A percentile compares a stretch with the other conserved stretches of the same genome.
These are phyloP conservation scores for Apiospora aurea DNA, from an alignment of 2,329 filamentous ascomycete species.

Conservation along the genomic window DNA sequence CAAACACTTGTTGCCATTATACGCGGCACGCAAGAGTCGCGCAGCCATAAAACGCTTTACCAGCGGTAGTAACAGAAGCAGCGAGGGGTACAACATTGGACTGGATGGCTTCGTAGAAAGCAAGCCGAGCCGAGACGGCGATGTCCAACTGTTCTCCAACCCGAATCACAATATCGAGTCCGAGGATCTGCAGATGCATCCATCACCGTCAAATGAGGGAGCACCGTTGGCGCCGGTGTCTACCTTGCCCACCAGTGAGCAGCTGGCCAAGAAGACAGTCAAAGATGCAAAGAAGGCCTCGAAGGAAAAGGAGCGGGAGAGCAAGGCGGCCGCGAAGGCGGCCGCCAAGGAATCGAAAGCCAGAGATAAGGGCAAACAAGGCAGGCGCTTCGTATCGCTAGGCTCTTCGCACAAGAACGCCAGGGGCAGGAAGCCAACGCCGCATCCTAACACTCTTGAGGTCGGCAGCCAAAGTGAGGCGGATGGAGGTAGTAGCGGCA, in stretches of 20 bases:
- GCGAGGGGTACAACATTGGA: slow-evolving; percentile 12
- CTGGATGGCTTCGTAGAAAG: slow-evolving; percentile 24
- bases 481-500: background rate
- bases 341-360: slow-evolving; percentile 3
- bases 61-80: slow-evolving; percentile 12
- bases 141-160: background rate
- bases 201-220: background rate
- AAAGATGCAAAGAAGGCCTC: slow-evolving; percentile 33
- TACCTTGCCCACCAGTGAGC: background rate
- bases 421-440: background rate
- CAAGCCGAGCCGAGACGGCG: background rate
- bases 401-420: background rate
- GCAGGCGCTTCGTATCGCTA: background rate
- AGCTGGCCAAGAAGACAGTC: slow-evolving; percentile 18
- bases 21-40: slow-evolving; percentile 25
- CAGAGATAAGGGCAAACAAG: background rate
- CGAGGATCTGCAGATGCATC: background rate
- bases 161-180: slow-evolving; percentile 2
- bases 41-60: slow-evolving; percentile 23
- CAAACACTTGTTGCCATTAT: slow-evolving; percentile 20
- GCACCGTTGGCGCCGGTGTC: background rate
- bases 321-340: background rate
- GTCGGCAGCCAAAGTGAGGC: background rate
- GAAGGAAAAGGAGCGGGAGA: background rate
- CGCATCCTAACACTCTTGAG: background rate